Conservation (phyloP, 148 eudicot genomes). For the Vaccinium macrocarpon region DNA sequence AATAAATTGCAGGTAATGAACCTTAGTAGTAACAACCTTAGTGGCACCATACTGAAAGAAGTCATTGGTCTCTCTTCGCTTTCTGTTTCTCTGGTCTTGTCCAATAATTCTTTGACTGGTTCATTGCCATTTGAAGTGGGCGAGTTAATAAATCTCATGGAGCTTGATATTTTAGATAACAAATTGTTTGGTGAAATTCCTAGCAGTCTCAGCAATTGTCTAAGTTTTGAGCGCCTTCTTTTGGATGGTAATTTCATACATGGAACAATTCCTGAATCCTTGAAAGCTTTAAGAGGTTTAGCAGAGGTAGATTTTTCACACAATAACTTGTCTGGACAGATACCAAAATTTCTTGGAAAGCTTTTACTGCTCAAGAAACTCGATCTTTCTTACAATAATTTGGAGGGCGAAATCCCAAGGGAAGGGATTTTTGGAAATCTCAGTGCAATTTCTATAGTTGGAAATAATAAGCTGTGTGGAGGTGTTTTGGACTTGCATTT, state of each 20-base stretch:
- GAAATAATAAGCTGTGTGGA: slow-evolving; percentile 40
- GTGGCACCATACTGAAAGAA: slow-evolving; percentile 29
- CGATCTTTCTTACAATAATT: slow-evolving; percentile 33
- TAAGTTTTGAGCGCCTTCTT: slow-evolving; percentile 10
- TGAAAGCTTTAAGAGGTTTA: slow-evolving; percentile 26
- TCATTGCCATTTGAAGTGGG: slow-evolving; percentile 32
- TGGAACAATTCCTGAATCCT: slow-evolving; percentile 32
- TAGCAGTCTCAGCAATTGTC: slow-evolving; percentile 24
- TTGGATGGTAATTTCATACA: slow-evolving; percentile 26
- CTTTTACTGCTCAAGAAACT: slow-evolving; percentile 15
- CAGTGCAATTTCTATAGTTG: slow-evolving; percentile 25
- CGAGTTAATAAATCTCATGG: slow-evolving; percentile 15
- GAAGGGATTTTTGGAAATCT: slow-evolving; percentile 38
- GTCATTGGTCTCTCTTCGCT: slow-evolving; percentile 24
- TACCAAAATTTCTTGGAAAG: slow-evolving; percentile 29
- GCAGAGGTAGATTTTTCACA: slow-evolving; percentile 37
- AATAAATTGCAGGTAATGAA: slow-evolving; percentile 16
- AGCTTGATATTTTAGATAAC: slow-evolving; percentile 29
- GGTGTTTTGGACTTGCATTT: slow-evolving; percentile 32
- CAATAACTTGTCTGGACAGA: slow-evolving; percentile 39
- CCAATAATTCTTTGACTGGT: slow-evolving; percentile 29
- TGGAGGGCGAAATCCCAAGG: slow-evolving; percentile 37
- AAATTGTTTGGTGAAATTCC: slow-evolving; percentile 40
- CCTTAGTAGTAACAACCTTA: slow-evolving; percentile 27
- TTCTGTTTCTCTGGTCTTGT: slow-evolving; percentile 14